These are phyloP conservation scores for Phytophthora niederhauseri DNA, from an alignment of 352 stramenopile genomes.

Conservation along the genomic window DNA sequence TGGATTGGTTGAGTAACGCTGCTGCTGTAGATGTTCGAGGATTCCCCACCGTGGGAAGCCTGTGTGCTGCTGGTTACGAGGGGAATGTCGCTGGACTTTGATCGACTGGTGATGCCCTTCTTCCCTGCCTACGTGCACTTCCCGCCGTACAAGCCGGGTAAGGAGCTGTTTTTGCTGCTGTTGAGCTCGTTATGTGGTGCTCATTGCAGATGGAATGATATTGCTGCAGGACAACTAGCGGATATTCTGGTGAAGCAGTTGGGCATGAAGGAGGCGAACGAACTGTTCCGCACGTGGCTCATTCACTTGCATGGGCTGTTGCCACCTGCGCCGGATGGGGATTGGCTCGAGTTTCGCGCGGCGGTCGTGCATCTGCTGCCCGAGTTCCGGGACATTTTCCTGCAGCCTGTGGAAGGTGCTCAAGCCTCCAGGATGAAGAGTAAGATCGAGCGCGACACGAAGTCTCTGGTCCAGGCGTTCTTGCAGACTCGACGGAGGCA, in stretches of 20 bases:
- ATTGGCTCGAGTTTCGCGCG: slow-evolving; percentile 73
- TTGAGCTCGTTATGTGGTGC: not conserved
- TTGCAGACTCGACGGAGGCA: slow-evolving; percentile 57
- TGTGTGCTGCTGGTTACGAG: slow-evolving; percentile 72
- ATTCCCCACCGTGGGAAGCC: slow-evolving; percentile 51
- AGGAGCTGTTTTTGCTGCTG: not conserved
- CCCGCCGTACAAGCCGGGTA: slow-evolving; percentile 62
- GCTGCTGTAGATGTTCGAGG: slow-evolving; percentile 48
- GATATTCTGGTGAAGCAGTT: slow-evolving; percentile 71
- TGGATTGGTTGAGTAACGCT: not conserved
- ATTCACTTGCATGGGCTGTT: slow-evolving; percentile 53
- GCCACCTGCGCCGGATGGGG: slow-evolving; percentile 48
- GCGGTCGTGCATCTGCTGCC: slow-evolving; percentile 60
- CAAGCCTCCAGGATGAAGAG: slow-evolving; percentile 31
- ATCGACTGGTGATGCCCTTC: slow-evolving; percentile 58
- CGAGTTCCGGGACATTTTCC: slow-evolving; percentile 43
- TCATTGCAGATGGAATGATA: not conserved
- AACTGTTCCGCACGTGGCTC: slow-evolving; percentile 62
- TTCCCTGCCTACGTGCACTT: slow-evolving; percentile 64
- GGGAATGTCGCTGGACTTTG: slow-evolving; percentile 70
- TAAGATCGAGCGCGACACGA: slow-evolving; percentile 46
- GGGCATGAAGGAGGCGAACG: slow-evolving; percentile 39
- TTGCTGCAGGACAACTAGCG: slow-evolving; percentile 50
- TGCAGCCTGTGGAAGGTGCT: slow-evolving; percentile 17
- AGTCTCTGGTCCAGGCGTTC: slow-evolving; percentile 41